Conservation (phyloP, 2,329 filamentous ascomycete genomes). For the Fusarium guadeloupense region DNA sequence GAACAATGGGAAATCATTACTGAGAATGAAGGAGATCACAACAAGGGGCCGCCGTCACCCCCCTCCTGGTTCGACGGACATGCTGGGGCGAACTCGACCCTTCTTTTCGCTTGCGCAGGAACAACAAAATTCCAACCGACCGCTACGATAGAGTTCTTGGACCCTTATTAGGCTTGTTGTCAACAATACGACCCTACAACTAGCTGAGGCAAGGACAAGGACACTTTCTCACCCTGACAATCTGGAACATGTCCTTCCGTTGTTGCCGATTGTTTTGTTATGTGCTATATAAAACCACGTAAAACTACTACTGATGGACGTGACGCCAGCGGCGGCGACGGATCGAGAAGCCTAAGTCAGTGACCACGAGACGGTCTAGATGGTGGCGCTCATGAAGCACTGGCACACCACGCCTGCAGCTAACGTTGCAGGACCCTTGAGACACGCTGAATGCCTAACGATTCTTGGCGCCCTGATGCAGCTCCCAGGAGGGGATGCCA, state of each 20-base stretch:
- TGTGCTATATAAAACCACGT: not conserved
- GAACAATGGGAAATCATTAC: conserved; percentile 14
- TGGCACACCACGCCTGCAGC: conserved; percentile 9
- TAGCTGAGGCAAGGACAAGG: not conserved
- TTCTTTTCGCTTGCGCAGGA: conserved; percentile 35
- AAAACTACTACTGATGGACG: not conserved
- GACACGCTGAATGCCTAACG: conserved; percentile 13
- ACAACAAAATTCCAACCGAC: conserved; percentile 12
- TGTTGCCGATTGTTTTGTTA: not conserved
- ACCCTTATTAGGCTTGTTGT: conserved; percentile 21
- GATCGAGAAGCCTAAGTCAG: conserved; percentile 15
- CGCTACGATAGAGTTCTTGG: conserved; percentile 21
- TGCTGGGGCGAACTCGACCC: conserved; percentile 15
- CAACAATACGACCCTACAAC: conserved; percentile 13
- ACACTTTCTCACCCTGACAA: not conserved
- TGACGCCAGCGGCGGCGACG: not conserved
- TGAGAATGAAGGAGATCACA: conserved; percentile 17
- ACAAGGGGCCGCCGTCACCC: conserved; percentile 24
- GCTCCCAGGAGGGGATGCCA: conserved; percentile 1
- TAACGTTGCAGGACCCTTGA: conserved; percentile 25
- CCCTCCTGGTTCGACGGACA: conserved; percentile 5
- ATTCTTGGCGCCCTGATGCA: conserved; percentile 16
- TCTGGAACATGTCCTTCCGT: not conserved
- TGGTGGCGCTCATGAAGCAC: conserved; percentile 1
- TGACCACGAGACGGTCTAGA: conserved; percentile 21